Evolutionary conservation across 176 grass and related monocot genomes (phyloP).

Genomic region (Bromus sterilis): DNA sequence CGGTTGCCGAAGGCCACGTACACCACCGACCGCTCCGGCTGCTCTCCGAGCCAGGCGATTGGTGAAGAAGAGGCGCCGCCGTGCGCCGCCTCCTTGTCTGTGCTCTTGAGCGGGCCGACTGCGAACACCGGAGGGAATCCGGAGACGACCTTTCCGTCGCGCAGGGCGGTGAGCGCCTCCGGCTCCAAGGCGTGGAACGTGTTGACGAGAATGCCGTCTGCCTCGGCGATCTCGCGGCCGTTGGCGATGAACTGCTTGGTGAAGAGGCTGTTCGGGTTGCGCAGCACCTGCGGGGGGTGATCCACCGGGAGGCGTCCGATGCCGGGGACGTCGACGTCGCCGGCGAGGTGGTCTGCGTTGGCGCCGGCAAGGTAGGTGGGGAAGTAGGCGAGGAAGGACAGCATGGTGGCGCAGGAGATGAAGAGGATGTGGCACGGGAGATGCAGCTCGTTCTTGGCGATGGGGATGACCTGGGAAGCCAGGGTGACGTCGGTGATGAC

Average conservation of each 20-base stretch:
- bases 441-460: background rate
- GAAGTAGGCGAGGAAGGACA: slow-evolving; percentile 37
- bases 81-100: background rate
- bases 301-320: background rate
- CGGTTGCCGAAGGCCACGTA: slow-evolving; percentile 73
- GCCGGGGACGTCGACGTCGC: slow-evolving; percentile 42
- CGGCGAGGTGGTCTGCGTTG: background rate
- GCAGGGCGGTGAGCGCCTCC: slow-evolving; percentile 34
- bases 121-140: slow-evolving; percentile 32
- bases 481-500: slow-evolving; percentile 35
- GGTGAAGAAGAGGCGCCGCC: background rate
- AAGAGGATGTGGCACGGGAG: slow-evolving; percentile 50
- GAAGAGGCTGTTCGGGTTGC: slow-evolving; percentile 37
- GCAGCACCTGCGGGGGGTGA: slow-evolving; percentile 16
- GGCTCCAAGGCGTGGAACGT: slow-evolving; percentile 53
- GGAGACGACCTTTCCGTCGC: slow-evolving; percentile 19
- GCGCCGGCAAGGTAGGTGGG: slow-evolving; percentile 3
- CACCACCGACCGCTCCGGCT: slow-evolving; percentile 50
- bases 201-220: slow-evolving; percentile 38
- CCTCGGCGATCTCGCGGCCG: slow-evolving; percentile 4
- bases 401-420: slow-evolving; percentile 41
- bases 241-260: slow-evolving; percentile 48
- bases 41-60: slow-evolving; percentile 33
- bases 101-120: slow-evolving; percentile 23
- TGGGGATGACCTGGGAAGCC: slow-evolving; percentile 29